phyloP scores from a whole-genome alignment of 2,329 filamentous ascomycete genomes.

The Colletotrichum melonis region DNA sequence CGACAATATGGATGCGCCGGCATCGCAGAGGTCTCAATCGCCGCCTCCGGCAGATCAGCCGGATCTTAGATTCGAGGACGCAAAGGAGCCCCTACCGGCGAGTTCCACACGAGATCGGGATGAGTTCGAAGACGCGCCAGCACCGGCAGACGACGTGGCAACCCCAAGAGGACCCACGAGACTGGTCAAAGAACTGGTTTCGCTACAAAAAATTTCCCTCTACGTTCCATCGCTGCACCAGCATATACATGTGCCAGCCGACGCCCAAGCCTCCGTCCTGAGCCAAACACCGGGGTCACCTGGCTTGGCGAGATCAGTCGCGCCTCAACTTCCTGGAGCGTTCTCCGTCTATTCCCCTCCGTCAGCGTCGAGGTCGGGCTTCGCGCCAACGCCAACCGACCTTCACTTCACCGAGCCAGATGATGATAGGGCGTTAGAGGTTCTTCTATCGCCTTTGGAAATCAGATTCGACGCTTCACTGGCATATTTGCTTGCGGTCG shows the following conservation, averaged over 20 bases:
- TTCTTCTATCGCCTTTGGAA: slow-evolving; percentile 63
- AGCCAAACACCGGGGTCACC: slow-evolving; percentile 43
- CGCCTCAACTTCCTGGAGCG: slow-evolving; percentile 69
- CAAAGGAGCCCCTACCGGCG: not conserved
- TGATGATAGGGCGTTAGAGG: slow-evolving; percentile 55
- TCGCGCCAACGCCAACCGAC: not conserved
- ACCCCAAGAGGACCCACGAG: slow-evolving; percentile 65
- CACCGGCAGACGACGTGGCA: slow-evolving; percentile 51
- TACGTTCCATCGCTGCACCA: slow-evolving; percentile 65
- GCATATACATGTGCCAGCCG: slow-evolving; percentile 51
- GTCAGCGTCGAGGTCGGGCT: slow-evolving; percentile 17
- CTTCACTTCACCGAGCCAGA: slow-evolving; percentile 30
- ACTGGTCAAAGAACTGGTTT: slow-evolving; percentile 67
- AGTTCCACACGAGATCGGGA: not conserved
- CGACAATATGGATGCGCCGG: not conserved
- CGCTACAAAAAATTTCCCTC: slow-evolving; percentile 61
- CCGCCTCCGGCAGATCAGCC: slow-evolving; percentile 30
- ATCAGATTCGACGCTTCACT: slow-evolving; percentile 68
- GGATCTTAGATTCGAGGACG: slow-evolving; percentile 16
- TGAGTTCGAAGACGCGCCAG: slow-evolving; percentile 17
- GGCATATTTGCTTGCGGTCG: slow-evolving; percentile 64
- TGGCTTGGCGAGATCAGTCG: slow-evolving; percentile 50
- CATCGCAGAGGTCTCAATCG: slow-evolving; percentile 5
- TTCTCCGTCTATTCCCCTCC: slow-evolving; percentile 62
- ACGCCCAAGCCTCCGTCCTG: slow-evolving; percentile 42